A percentile compares a stretch with the other conserved stretches of the same genome.
Conservation (phyloP, 2,329 filamentous ascomycete genomes). For the Ilyonectria destructans region DNA sequence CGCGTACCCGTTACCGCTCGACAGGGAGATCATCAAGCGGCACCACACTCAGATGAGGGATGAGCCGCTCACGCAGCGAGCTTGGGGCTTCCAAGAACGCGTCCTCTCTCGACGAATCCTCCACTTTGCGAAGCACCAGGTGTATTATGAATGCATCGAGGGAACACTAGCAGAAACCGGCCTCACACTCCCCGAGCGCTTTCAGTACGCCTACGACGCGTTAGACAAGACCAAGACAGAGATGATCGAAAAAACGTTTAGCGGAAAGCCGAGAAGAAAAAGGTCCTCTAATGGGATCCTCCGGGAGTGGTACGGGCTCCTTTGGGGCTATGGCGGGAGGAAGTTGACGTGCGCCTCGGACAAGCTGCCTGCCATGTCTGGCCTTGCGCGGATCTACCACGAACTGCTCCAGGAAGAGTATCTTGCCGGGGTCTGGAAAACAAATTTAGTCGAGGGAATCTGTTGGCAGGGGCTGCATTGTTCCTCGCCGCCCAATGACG, state of each 20-base stretch:
- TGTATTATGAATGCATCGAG: conserved; percentile 38
- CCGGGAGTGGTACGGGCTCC: background rate
- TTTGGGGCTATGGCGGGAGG: conserved; percentile 10
- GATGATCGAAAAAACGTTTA: too few species aligned
- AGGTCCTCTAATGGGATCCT: background rate
- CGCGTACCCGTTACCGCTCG: background rate
- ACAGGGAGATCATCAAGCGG: conserved; percentile 21
- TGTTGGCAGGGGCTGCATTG: conserved; percentile 19
- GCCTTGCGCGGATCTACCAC: conserved; percentile 29
- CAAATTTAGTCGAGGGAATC: conserved; percentile 14
- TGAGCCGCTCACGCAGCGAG: conserved; percentile 29
- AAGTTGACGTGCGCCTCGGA: conserved; percentile 25
- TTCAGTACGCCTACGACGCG: background rate
- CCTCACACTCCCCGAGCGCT: background rate
- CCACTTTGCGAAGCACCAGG: conserved; percentile 38
- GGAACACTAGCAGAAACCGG: conserved; percentile 10
- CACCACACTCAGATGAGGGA: conserved; percentile 21
- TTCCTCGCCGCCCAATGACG: background rate
- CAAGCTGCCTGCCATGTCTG: conserved; percentile 30
- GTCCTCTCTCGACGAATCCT: conserved; percentile 36
- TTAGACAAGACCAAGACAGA: too few species aligned
- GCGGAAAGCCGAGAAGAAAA: background rate
- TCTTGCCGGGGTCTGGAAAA: conserved; percentile 30
- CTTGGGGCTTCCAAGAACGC: conserved; percentile 44
- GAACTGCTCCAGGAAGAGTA: conserved; percentile 26